Conservation (phyloP, 257 asterid species). For the Thymus mandschuricus region DNA sequence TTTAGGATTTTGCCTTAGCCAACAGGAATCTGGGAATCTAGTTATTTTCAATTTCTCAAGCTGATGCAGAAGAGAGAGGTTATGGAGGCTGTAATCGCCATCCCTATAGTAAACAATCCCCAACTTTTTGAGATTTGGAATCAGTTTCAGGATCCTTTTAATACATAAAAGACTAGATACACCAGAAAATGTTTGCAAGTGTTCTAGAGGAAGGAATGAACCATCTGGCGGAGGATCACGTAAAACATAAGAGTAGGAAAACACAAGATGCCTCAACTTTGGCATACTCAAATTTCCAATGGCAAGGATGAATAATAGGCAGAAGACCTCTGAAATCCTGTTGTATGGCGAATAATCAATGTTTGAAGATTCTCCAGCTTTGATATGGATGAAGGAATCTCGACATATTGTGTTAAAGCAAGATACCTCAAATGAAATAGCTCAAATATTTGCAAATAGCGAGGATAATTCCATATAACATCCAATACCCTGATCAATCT, state of each 20-base stretch:
- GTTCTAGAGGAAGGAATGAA: not conserved
- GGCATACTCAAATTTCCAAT: not conserved
- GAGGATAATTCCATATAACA: too few relatives aligned
- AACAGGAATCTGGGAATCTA: not conserved
- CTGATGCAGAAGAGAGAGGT: not conserved
- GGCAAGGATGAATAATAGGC: too few relatives aligned
- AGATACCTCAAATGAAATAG: too few relatives aligned
- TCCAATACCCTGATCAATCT: too few relatives aligned
- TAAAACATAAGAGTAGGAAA: too few relatives aligned
- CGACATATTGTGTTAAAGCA: too few relatives aligned
- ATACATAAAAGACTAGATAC: not conserved
- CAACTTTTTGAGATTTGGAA: constrained; percentile 5
- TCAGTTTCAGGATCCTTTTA: not conserved
- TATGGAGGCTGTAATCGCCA: not conserved
- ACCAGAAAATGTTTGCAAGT: not conserved
- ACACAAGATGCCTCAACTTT: constrained; percentile 9
- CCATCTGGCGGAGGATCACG: too few relatives aligned
- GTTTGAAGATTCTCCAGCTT: too few relatives aligned
- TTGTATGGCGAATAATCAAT: too few relatives aligned
- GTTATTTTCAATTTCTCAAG: not conserved
- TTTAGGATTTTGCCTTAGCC: not conserved
- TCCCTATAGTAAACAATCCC: not conserved
- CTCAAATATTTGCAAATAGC: too few relatives aligned
- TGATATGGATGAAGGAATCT: too few relatives aligned
- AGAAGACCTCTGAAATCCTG: too few relatives aligned